Percentiles rank a stretch among this genome's conserved stretches.
Evolutionary conservation across 495 filamentous ascomycete species (phyloP).

Genomic region (Daldinia childiae): DNA sequence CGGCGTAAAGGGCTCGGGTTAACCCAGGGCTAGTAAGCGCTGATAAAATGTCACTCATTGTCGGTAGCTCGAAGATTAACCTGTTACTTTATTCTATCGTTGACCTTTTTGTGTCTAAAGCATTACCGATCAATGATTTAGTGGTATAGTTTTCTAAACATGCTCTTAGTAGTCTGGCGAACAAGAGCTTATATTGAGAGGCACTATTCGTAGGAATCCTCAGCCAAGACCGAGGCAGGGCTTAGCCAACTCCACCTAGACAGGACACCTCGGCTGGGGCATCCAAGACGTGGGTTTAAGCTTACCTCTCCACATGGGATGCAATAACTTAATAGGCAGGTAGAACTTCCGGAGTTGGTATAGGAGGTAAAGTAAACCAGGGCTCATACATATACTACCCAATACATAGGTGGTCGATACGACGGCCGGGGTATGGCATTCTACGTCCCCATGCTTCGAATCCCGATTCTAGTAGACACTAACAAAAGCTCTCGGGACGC

Average conservation of each 20-base stretch:
- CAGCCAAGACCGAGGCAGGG: background rate
- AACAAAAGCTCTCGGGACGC: too few relatives aligned
- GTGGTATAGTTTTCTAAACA: background rate
- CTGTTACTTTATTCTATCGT: background rate
- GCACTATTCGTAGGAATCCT: background rate
- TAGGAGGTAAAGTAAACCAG: background rate
- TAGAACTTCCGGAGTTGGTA: background rate
- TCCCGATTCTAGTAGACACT: too few relatives aligned
- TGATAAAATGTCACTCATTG: background rate
- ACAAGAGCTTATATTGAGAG: background rate
- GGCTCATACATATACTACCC: background rate
- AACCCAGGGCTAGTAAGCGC: background rate
- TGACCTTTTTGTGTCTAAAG: background rate
- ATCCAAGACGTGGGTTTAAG: background rate
- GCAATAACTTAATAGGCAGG: background rate
- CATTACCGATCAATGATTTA: background rate
- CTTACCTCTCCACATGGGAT: background rate
- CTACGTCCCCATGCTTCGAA: too few relatives aligned
- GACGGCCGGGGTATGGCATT: too few relatives aligned
- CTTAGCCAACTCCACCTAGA: background rate
- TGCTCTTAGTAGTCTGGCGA: background rate
- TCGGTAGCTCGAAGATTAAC: background rate
- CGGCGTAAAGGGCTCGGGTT: background rate
- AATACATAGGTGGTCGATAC: background rate
- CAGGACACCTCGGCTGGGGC: background rate